Percentiles rank a stretch among this genome's conserved stretches.
Evolutionary conservation across 2,329 filamentous ascomycete species (phyloP).

Genomic region (Colletotrichum chrysophilum): DNA sequence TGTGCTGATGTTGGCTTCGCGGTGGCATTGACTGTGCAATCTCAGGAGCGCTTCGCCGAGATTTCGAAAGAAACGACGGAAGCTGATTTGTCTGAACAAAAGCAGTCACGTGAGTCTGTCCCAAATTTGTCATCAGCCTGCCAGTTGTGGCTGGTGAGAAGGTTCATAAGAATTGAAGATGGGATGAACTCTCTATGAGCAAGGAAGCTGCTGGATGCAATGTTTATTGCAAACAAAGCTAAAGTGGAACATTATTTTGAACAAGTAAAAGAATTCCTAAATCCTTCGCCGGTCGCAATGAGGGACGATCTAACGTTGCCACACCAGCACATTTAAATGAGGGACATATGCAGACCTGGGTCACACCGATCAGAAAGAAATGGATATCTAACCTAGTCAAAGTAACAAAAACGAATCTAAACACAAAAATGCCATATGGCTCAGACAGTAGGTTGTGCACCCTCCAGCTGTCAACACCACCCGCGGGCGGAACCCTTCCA

Average conservation of each 20-base stretch:
- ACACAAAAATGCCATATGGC: not conserved
- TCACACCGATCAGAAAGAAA: not conserved
- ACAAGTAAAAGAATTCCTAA: not conserved
- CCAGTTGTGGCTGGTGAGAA: not conserved
- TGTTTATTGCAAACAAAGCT: fast-evolving
- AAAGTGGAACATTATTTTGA: not conserved
- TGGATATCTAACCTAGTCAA: not conserved
- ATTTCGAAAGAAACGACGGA: not conserved
- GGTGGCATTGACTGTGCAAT: fast-evolving
- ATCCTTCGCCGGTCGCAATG: fast-evolving
- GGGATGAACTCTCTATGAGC: not conserved
- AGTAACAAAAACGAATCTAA: not conserved
- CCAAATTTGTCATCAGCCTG: not conserved
- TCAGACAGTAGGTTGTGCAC: not conserved
- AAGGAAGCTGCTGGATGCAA: not conserved
- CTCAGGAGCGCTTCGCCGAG: not conserved
- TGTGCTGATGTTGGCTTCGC: not conserved
- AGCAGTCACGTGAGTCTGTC: not conserved
- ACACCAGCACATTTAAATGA: not conserved
- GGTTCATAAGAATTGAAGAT: not conserved
- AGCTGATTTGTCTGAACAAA: not conserved
- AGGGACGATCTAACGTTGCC: not conserved
- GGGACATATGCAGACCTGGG: not conserved
- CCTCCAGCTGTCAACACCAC: not conserved
- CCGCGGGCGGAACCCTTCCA: not conserved